Evolutionary conservation across 352 stramenopile species (phyloP).

Genomic region (Globisporangium carolinianum): DNA sequence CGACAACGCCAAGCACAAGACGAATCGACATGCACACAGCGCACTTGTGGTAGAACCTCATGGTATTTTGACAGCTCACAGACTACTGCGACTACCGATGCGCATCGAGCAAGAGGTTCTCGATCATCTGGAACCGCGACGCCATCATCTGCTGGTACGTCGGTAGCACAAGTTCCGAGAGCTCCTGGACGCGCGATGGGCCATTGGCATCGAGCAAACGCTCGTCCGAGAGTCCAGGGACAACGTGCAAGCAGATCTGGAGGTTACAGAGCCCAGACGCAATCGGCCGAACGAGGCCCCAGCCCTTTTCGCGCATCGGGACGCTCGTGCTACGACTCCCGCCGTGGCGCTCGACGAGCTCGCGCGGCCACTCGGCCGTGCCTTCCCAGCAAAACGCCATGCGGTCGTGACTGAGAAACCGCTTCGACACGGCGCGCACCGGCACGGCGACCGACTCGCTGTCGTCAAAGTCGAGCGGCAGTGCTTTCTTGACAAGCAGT

Average conservation of each 20-base stretch:
- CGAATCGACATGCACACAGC: too few relatives aligned
- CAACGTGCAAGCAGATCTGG: slow-evolving; percentile 7
- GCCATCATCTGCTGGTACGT: slow-evolving; percentile 4
- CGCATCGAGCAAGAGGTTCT: slow-evolving; percentile 14
- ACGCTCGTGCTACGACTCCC: neutral
- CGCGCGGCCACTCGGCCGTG: slow-evolving; percentile 5
- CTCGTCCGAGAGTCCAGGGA: slow-evolving; percentile 6
- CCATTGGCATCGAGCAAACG: slow-evolving; percentile 1
- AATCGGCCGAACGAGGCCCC: slow-evolving; percentile 8
- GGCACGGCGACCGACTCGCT: neutral
- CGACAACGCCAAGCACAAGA: too few relatives aligned
- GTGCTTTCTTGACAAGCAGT: slow-evolving; percentile 7
- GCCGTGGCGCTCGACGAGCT: neutral
- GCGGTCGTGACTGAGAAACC: slow-evolving; percentile 8
- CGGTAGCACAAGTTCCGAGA: slow-evolving; percentile 8
- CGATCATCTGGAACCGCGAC: slow-evolving; percentile 11
- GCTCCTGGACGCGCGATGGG: slow-evolving; percentile 1
- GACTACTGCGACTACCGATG: neutral
- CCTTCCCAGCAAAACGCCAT: slow-evolving; percentile 11
- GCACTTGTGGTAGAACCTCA: too few relatives aligned
- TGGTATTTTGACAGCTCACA: too few relatives aligned
- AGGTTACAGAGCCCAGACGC: neutral
- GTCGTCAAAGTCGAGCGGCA: neutral
- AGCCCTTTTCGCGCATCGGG: slow-evolving; percentile 7
- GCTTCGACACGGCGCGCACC: slow-evolving; percentile 4